Conservation (phyloP, 1,284 basidiomycete species). For the Baeospora myosura region DNA sequence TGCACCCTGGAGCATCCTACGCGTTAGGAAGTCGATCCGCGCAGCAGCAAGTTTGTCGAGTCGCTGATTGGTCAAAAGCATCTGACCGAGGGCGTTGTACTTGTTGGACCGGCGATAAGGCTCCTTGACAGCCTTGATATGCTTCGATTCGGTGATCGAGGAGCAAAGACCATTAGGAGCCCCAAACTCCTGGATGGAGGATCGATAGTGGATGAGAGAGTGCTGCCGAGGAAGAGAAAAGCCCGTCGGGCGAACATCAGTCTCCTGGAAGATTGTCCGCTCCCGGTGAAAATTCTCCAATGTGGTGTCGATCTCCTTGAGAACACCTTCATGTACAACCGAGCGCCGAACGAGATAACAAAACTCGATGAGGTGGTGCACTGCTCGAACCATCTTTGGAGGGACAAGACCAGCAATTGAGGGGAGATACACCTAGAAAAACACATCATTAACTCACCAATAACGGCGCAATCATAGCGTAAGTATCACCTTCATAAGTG, state of each 20-base stretch:
- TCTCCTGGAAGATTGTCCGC: conserved; percentile 18
- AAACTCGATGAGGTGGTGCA: not conserved
- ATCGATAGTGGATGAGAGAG: conserved; percentile 14
- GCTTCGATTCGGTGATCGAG: conserved; percentile 15
- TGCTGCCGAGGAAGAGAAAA: conserved; percentile 23
- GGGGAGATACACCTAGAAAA: conserved; percentile 5
- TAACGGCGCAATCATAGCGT: not conserved
- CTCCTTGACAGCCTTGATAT: conserved; percentile 20
- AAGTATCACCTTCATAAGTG: not conserved
- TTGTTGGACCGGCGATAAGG: conserved; percentile 20
- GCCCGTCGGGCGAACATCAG: conserved; percentile 11
- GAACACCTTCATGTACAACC: conserved; percentile 9
- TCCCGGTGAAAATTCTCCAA: conserved; percentile 17
- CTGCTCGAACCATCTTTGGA: not conserved
- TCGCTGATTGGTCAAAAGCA: conserved; percentile 17
- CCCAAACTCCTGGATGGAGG: conserved; percentile 14
- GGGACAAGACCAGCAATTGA: conserved; percentile 1
- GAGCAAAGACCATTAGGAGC: conserved; percentile 15
- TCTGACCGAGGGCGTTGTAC: conserved; percentile 17
- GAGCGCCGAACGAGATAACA: not conserved
- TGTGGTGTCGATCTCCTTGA: conserved; percentile 15
- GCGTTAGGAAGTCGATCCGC: conserved; percentile 9
- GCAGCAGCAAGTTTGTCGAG: conserved; percentile 19
- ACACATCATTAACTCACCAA: not conserved
- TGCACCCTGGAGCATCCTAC: conserved; percentile 15